A percentile compares a stretch with the other conserved stretches of the same genome.
Conservation (phyloP, 2,329 filamentous ascomycete genomes). For the Diplodia intermedia region DNA sequence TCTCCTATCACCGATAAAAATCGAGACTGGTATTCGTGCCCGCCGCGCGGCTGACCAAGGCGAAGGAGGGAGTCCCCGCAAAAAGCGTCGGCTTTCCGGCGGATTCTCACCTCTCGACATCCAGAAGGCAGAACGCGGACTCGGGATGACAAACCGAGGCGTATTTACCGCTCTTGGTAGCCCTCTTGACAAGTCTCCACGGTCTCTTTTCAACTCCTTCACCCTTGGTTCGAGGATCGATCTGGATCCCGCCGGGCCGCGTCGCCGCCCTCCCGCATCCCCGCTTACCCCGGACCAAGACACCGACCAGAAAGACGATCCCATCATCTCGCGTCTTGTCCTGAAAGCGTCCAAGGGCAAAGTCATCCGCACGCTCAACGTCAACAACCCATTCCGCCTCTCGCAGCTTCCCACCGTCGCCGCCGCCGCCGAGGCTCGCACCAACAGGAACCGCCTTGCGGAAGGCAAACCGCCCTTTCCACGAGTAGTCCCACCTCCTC, state of each 20-base stretch:
- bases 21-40: neutral
- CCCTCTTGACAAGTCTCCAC: constrained; percentile 13
- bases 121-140: constrained; percentile 1
- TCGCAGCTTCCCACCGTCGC: neutral
- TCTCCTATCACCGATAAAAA: constrained; percentile 3
- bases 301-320: neutral
- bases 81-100: constrained; percentile 6
- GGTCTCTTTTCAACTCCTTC: constrained; percentile 14
- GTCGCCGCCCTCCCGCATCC: constrained; percentile 12
- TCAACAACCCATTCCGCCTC: neutral
- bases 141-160: constrained; percentile 32
- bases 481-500: neutral
- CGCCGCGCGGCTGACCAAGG: neutral
- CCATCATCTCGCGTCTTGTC: constrained; percentile 10
- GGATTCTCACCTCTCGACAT: neutral
- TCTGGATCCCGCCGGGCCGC: constrained; percentile 9
- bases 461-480: neutral
- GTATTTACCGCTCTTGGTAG: constrained; percentile 20
- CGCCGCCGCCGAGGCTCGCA: neutral
- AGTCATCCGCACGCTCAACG: constrained; percentile 1
- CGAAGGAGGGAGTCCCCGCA: constrained; percentile 11
- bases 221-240: constrained; percentile 6
- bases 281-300: constrained; percentile 4
- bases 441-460: neutral
- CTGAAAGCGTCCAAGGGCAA: neutral